These are phyloP conservation scores for Leccinum subtestaceum DNA, from an alignment of 768 basidiomycete species.

Conservation along the genomic window DNA sequence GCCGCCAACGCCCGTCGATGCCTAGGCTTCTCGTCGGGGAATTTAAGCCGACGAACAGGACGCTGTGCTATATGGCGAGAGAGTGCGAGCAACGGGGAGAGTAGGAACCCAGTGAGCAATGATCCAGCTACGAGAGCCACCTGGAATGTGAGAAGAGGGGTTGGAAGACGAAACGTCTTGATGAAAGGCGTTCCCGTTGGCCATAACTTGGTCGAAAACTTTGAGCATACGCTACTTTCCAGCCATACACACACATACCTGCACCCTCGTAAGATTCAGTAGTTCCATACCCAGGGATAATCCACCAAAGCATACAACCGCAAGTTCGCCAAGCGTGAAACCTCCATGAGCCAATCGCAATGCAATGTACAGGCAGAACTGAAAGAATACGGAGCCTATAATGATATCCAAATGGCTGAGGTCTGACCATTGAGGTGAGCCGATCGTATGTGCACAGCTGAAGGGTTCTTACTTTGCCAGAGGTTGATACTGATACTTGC, in stretches of 20 bases:
- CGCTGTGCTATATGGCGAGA: conserved; percentile 89
- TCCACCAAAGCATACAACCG: conserved; percentile 84
- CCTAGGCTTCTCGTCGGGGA: conserved; percentile 77
- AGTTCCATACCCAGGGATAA: conserved; percentile 85
- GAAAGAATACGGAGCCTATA: conserved; percentile 77
- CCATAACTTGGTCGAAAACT: conserved; percentile 55
- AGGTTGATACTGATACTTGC: conserved; percentile 43
- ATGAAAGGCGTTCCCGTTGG: conserved; percentile 78
- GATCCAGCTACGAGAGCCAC: conserved; percentile 90
- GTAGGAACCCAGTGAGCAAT: conserved; percentile 86
- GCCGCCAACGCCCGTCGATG: conserved; percentile 82
- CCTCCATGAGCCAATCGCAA: conserved; percentile 90
- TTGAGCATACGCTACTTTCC: conserved; percentile 1
- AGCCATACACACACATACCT: conserved; percentile 46
- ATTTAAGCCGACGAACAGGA: conserved; percentile 76
- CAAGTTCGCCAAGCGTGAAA: conserved; percentile 93
- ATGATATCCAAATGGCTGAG: conserved; percentile 73
- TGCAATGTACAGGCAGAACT: conserved; percentile 86
- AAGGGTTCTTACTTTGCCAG: conserved; percentile 64
- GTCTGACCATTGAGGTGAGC: conserved; percentile 44
- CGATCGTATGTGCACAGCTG: not conserved
- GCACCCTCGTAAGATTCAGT: conserved; percentile 77
- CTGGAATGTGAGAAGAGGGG: conserved; percentile 89
- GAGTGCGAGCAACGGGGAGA: conserved; percentile 90
- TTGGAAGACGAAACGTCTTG: conserved; percentile 90